Evolutionary conservation across 1,284 basidiomycete genomes (phyloP).

Genomic region (Ganoderma sp.): DNA sequence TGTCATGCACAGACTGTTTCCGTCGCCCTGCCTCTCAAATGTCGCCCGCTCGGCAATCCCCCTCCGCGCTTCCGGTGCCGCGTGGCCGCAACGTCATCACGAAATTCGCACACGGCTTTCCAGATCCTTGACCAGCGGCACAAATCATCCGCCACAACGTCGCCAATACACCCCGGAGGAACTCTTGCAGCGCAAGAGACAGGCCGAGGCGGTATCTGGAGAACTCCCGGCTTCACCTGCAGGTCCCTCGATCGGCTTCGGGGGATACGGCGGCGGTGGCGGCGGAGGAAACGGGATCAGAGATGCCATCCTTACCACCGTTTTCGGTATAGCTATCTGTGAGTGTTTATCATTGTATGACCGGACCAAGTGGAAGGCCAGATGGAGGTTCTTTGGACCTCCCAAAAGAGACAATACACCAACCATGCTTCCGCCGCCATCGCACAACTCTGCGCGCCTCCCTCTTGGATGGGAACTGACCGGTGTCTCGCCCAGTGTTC

Average conservation of each 20-base stretch:
- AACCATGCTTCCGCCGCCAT: neutral
- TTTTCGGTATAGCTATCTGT: conserved; percentile 28
- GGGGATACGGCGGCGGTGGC: conserved; percentile 14
- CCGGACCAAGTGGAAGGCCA: neutral
- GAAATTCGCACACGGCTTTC: neutral
- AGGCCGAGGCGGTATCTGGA: conserved; percentile 24
- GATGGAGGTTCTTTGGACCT: neutral
- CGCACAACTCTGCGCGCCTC: neutral
- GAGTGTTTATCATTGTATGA: conserved; percentile 9
- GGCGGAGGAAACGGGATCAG: conserved; percentile 26
- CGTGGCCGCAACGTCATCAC: conserved; percentile 14
- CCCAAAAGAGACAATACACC: neutral
- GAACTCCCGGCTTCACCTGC: conserved; percentile 31
- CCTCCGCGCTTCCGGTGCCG: neutral
- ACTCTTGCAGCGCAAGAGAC: conserved; percentile 17
- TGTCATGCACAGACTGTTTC: neutral
- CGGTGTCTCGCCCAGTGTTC: conserved; percentile 53
- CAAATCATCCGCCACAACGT: conserved; percentile 3
- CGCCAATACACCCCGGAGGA: conserved; percentile 17
- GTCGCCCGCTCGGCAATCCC: neutral
- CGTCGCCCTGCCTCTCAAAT: neutral
- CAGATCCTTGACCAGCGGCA: neutral
- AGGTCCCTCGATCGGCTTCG: conserved; percentile 25
- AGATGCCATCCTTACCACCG: conserved; percentile 29
- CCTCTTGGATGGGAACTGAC: neutral